phyloP scores from a whole-genome alignment of 495 filamentous ascomycete genomes.

The Aspergillus mulundensis region DNA sequence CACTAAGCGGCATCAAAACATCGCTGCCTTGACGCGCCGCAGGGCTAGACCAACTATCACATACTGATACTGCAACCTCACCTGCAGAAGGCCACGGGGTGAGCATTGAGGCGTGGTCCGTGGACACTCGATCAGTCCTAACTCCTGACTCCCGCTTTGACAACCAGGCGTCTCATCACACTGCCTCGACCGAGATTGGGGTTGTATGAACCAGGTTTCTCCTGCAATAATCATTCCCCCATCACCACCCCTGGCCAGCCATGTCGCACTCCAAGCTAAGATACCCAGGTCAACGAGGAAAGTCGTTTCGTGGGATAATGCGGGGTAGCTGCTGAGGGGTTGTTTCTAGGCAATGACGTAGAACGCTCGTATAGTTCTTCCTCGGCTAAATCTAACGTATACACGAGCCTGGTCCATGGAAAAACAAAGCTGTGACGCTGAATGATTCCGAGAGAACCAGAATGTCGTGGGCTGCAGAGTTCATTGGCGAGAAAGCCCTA shows the following conservation, averaged over 20 bases:
- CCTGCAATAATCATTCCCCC: neutral
- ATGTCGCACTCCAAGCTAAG: too few relatives aligned
- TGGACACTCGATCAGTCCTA: neutral
- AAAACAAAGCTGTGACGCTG: too few relatives aligned
- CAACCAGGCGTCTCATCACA: neutral
- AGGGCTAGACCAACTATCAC: neutral
- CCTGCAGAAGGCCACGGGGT: slow-evolving; percentile 5
- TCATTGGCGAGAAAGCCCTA: too few relatives aligned
- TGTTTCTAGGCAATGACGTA: slow-evolving; percentile 9
- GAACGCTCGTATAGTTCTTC: neutral
- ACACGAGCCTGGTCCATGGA: too few relatives aligned
- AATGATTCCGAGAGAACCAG: too few relatives aligned
- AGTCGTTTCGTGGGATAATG: neutral
- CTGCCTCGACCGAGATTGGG: neutral
- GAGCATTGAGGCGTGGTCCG: slow-evolving; percentile 1
- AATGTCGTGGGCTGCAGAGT: too few relatives aligned
- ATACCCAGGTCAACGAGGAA: neutral
- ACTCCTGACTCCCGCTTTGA: neutral
- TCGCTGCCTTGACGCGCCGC: neutral
- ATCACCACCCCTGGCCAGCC: neutral
- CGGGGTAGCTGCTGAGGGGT: slow-evolving; percentile 4
- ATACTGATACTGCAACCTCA: neutral
- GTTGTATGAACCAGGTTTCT: neutral
- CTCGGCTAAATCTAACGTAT: neutral
- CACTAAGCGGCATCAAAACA: neutral